phyloP scores from a whole-genome alignment of 2,329 filamentous ascomycete genomes.

The Alternaria sp. region DNA sequence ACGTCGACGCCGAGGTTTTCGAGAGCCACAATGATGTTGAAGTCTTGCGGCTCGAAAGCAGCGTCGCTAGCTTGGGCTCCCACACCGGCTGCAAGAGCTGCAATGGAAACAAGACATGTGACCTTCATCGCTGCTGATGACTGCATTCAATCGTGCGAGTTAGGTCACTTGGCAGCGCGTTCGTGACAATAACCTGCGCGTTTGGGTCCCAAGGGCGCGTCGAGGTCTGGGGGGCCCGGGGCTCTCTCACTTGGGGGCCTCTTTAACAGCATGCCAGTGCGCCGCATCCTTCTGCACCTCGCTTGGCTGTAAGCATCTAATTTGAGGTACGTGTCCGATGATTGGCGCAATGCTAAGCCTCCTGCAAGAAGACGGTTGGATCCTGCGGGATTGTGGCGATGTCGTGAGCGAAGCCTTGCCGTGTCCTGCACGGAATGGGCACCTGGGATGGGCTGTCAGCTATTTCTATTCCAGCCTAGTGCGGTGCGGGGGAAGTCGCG shows the following conservation, averaged over 20 bases:
- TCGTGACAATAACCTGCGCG: neutral
- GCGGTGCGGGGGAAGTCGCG: neutral
- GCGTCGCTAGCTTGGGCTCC: neutral
- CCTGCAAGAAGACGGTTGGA: neutral
- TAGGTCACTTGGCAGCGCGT: neutral
- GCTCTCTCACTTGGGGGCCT: neutral
- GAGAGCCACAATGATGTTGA: conserved; percentile 4
- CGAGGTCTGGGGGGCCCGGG: neutral
- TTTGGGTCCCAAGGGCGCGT: neutral
- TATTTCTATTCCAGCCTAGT: neutral
- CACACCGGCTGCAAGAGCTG: neutral
- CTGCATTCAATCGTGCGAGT: neutral
- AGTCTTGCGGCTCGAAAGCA: conserved; percentile 4
- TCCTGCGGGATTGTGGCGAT: neutral
- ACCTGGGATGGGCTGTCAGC: neutral
- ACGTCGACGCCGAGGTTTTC: neutral
- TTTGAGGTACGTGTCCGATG: neutral
- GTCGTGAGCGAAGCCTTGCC: neutral
- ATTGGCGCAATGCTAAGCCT: neutral
- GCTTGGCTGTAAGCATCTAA: neutral
- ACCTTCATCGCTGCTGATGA: neutral
- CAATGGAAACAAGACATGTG: neutral
- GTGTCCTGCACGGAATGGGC: neutral
- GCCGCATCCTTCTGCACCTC: neutral
- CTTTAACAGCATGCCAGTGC: neutral